Base-by-base conservation (phyloP, 805 yeast genomes). In the Cyberlindnera mycetangii region DNA sequence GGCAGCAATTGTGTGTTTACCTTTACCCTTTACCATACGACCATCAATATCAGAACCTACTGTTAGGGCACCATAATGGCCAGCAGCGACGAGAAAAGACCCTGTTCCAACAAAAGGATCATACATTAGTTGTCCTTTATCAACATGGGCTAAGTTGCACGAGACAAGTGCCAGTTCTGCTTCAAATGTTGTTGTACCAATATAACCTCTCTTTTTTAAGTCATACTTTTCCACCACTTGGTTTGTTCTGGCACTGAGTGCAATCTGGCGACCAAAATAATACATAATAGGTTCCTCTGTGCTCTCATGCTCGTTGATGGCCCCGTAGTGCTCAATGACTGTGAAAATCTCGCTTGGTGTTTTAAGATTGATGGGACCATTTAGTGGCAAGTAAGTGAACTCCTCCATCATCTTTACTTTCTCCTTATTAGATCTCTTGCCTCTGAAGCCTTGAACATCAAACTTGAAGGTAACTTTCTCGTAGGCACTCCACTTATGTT, bases 61-160 rank as follows among this genome's bases (percentile, higher is more conserved):
- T 0, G 88, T 78, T 9, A 81, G 55, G 0, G 92, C 93, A 2
- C 96, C 96, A 62, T 78, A 89, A 51, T 83, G 78, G 0, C 90
- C 88, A 11, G 89, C 95, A 1, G 97, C 90, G 1, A 89, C 84
- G 32, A 92, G 69, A 59, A 93, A 93, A 17, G 97, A 88, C 0
- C 99, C 99, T 0, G 99, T 93, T 0, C 99, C 99, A 4, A 87
- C 89, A 67, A 93, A 93, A 19, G 99, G 99, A 65, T 93, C 99
- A 60, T 88, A 92, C 59, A 85, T 78, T 4, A 89, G 59, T 42
- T 81, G 76, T 0, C 83, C 85, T 0, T 74, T 70, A 30, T 63
- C 71, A 12, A 84, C 88, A 50, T 85, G 89, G 0, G 86, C 96
- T 41, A 93, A 74, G 58, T 92, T 93, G 57, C 96, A 86, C 24